Evolutionary conservation across 75 land plant species (phyloP).

Genomic region (Picea glauca): DNA sequence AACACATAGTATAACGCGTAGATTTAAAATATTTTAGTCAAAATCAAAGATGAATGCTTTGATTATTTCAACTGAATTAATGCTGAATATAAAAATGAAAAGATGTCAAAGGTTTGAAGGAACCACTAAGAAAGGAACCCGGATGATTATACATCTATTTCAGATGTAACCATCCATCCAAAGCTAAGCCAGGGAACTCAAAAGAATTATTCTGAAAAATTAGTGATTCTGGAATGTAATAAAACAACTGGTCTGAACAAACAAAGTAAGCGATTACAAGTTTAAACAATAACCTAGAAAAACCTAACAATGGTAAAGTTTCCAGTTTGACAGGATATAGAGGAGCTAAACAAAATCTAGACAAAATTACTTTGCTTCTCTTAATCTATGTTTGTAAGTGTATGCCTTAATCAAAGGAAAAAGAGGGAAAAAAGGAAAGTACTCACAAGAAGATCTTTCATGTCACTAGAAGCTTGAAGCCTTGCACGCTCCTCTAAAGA

Average conservation of each 20-base stretch:
- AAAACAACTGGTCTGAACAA: neutral
- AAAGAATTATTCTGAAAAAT: neutral
- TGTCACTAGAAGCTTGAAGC: constrained; percentile 89
- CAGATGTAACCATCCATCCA: neutral
- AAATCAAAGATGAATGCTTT: neutral
- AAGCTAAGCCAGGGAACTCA: neutral
- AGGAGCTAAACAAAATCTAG: neutral
- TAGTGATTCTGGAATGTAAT: neutral
- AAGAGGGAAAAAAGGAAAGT: neutral
- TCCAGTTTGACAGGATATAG: neutral
- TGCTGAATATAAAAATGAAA: neutral
- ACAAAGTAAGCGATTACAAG: neutral
- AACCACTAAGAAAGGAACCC: neutral
- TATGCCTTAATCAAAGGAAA: neutral
- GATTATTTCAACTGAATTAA: neutral
- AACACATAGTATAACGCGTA: neutral
- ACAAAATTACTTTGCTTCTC: neutral
- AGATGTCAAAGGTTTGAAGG: neutral
- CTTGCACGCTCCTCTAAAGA: constrained; percentile 88
- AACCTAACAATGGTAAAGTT: neutral
- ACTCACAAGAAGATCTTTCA: constrained; percentile 93
- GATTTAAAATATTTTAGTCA: neutral
- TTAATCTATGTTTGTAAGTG: neutral
- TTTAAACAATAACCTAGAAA: neutral
- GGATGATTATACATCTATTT: neutral